Base-by-base conservation (phyloP, 257 asterid genomes). In the Oldenlandia corymbosa region DNA sequence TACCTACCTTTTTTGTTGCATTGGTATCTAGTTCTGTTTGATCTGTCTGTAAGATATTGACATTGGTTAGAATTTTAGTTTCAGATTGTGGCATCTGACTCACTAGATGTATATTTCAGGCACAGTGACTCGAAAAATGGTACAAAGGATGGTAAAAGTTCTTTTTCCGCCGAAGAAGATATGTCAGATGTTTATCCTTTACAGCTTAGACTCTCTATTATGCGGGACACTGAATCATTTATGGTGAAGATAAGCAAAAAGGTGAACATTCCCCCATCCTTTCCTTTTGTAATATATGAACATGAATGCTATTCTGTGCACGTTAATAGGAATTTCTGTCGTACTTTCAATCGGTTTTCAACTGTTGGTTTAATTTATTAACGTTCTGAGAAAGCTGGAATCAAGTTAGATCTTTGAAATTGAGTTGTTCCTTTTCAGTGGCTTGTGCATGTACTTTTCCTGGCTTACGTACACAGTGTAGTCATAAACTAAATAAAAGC, bases 171-270 rank as follows among this genome's bases (percentile, higher is more conserved):
- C 17, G 95, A 88, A 72, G 97, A 88, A 65, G 96, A 87, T 73
- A 89, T 84, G 84, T 77, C 95, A 8, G 99, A 92, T 79, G 94
- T 89, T 72, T 92, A 82, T 75, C 97, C 97, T 28, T 75, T 92
- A 75, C 93, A 84, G 75, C 88, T 92, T 65, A 82, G 95, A 77
- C 88, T 92, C 74, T 82, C 89, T 72, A 84, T 83, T 81, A 68
- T 71, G 62, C 79, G 80, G 71, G 97, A 92, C 65, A 70, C 83
- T 62, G 84, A 69, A 67, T 76, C 72, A 51, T 75, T 89, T 55
- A 82, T 91, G 8, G 97, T 87, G 47, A 89, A 82, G 84, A 79
- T 92, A 71, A 87, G 88, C 85, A 87, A 92, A 84, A 92, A 87
- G 91, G 99, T 92, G 49, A 21, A 66, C 68, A 66, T 41, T 58